phyloP scores from a whole-genome alignment of 1,284 basidiomycete species.

The Vanrija sp. region DNA sequence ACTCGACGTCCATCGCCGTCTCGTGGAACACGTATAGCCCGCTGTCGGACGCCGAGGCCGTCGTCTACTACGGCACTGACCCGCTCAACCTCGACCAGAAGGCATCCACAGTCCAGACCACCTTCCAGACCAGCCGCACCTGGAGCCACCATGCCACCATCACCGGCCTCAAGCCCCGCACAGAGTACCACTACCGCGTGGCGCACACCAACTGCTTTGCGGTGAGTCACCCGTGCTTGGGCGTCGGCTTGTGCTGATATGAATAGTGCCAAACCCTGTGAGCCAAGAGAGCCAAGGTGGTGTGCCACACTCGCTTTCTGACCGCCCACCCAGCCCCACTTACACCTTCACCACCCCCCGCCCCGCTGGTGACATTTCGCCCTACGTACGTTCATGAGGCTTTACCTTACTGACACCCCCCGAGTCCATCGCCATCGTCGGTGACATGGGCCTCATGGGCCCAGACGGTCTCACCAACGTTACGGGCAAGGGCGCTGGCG shows the following conservation, averaged over 20 bases:
- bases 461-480: conserved; percentile 30
- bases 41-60: conserved; percentile 16
- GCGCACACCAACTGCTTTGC: conserved; percentile 25
- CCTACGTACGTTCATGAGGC: conserved; percentile 10
- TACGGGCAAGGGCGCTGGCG: conserved; percentile 19
- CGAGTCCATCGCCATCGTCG: conserved; percentile 25
- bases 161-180: conserved; percentile 22
- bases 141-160: conserved; percentile 23
- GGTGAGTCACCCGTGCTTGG: not conserved
- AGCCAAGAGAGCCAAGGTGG: conserved; percentile 5
- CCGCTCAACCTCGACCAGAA: conserved; percentile 17
- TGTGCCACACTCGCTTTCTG: not conserved
- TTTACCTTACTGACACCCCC: not conserved
- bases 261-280: conserved; percentile 18
- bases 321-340: conserved; percentile 11
- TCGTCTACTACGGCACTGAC: conserved; percentile 22
- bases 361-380: conserved; percentile 10
- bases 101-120: conserved; percentile 14
- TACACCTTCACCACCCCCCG: conserved; percentile 27
- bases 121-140: conserved; percentile 22
- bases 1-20: conserved; percentile 19
- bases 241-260: not conserved
- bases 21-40: conserved; percentile 27
- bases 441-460: conserved; percentile 38
- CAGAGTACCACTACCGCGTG: conserved; percentile 28